Evolutionary conservation across 2,329 filamentous ascomycete genomes (phyloP), one percentile per base, ranked within the genome.

Genomic region (Fusarium sp.): DNA sequence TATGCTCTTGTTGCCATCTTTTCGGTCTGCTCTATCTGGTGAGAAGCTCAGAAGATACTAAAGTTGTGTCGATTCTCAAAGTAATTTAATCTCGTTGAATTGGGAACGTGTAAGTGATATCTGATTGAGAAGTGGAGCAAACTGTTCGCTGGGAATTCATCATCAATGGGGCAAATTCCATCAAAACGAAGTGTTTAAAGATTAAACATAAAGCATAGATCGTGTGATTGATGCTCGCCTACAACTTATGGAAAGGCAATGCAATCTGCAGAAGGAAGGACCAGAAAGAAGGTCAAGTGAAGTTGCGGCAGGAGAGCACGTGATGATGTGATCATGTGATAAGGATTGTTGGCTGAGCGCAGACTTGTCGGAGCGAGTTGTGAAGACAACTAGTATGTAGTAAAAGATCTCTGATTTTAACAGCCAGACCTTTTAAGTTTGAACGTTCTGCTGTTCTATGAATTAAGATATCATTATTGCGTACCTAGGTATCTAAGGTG

Each of bases 311-410:
- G 13, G 13, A n/a, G 13, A 4, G 13, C 63, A 66, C 63, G 63
- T 66, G 63, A 66, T 20, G 2, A 0, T 2, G 18, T 0, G 3
- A 20, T 66, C 63, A 66, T 41, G 55, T 66, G 63, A 66, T n/a
- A 12, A 20, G 13, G 8, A 8, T 10, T 29, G 45, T 18, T 45
- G 16, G 18, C 18, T 20, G 24, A 27, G 13, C 44, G 11, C 18
- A 25, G 11, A 12, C 16, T 8, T 24, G 7, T 47, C 25, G 18
- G 6, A 10, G 25, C 18, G 27, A 27, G 25, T 9, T 22, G 10
- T 18, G 16, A 27, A 47, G 25, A n/a, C 8, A 24, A 47, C 12
- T 12, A 13, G 18, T n/a, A 37, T n/a, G 1, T n/a, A 11, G 10
- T 37, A n/a, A 10, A 11, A n/a, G 11, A n/a, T n/a, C 4, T 37